These are phyloP conservation scores for Chaetomium strumarium DNA, from an alignment of 2,329 filamentous ascomycete genomes.

Conservation along the genomic window DNA sequence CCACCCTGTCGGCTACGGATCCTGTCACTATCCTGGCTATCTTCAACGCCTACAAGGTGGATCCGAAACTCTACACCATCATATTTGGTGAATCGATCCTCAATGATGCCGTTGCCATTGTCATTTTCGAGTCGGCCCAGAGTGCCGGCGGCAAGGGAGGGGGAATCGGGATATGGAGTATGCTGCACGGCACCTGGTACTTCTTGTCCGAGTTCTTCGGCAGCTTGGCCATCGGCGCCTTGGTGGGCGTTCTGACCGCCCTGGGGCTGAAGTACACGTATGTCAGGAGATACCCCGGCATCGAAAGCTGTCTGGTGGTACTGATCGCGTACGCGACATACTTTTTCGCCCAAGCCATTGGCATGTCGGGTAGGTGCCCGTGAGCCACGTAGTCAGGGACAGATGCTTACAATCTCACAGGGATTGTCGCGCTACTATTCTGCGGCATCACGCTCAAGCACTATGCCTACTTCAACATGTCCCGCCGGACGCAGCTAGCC, in stretches of 20 bases:
- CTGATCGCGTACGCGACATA: constrained; percentile 95
- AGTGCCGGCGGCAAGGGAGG: constrained; percentile 71
- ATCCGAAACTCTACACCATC: constrained; percentile 96
- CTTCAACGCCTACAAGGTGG: constrained; percentile 98
- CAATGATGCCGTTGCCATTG: constrained; percentile 97
- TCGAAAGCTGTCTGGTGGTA: constrained; percentile 90
- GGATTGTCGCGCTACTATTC: constrained; percentile 93
- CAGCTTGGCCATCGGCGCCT: constrained; percentile 80
- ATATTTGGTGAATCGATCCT: constrained; percentile 98
- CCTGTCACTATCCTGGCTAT: constrained; percentile 97
- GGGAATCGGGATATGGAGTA: constrained; percentile 69
- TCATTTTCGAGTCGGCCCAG: constrained; percentile 96
- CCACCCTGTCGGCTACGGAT: constrained; percentile 92
- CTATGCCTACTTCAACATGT: constrained; percentile 99
- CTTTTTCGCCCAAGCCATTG: constrained; percentile 93
- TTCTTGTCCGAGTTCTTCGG: constrained; percentile 97
- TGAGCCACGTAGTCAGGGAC: too few species aligned
- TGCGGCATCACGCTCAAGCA: constrained; percentile 98
- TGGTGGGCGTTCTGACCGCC: constrained; percentile 82
- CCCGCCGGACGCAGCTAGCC: constrained; percentile 88
- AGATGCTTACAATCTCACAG: constrained; percentile 38
- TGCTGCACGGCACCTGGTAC: constrained; percentile 87
- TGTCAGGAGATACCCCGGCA: constrained; percentile 87
- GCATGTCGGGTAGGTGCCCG: constrained; percentile 75
- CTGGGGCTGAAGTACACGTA: constrained; percentile 91